Evolutionary conservation across 768 basidiomycete genomes (phyloP).

Genomic region (Rossbeevera mucosa): DNA sequence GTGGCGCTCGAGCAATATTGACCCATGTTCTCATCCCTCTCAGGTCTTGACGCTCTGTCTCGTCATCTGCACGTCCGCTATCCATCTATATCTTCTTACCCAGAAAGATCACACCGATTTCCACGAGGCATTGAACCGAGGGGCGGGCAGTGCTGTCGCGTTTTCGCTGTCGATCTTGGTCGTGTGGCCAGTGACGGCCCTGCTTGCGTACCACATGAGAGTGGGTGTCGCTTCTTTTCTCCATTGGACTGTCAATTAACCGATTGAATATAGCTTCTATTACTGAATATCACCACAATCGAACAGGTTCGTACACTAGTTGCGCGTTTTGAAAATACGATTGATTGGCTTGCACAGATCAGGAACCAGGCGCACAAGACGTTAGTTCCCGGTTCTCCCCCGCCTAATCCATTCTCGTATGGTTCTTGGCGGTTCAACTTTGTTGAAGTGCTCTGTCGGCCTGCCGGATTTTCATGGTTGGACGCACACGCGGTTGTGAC

Average conservation of each 20-base stretch:
- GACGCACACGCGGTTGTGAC: constrained; percentile 55
- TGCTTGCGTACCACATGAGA: constrained; percentile 81
- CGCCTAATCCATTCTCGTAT: constrained; percentile 85
- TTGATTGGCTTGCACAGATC: constrained; percentile 46
- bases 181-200: constrained; percentile 77
- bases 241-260: constrained; percentile 1
- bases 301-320: constrained; percentile 65
- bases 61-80: constrained; percentile 75
- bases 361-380: constrained; percentile 79
- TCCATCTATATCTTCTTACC: constrained; percentile 73
- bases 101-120: constrained; percentile 47
- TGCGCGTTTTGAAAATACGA: constrained; percentile 1
- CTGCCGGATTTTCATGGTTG: constrained; percentile 77
- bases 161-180: constrained; percentile 69
- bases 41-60: constrained; percentile 73
- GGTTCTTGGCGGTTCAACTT: constrained; percentile 73
- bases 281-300: constrained; percentile 91
- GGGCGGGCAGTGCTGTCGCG: constrained; percentile 75
- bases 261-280: constrained; percentile 49
- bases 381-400: constrained; percentile 57
- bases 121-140: constrained; percentile 41
- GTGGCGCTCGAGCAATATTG: constrained; percentile 27
- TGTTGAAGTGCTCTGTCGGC: constrained; percentile 72
- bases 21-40: constrained; percentile 6
- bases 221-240: constrained; percentile 41